phyloP scores from a whole-genome alignment of 1,284 basidiomycete species.

The Thecaphora thlaspeos region DNA sequence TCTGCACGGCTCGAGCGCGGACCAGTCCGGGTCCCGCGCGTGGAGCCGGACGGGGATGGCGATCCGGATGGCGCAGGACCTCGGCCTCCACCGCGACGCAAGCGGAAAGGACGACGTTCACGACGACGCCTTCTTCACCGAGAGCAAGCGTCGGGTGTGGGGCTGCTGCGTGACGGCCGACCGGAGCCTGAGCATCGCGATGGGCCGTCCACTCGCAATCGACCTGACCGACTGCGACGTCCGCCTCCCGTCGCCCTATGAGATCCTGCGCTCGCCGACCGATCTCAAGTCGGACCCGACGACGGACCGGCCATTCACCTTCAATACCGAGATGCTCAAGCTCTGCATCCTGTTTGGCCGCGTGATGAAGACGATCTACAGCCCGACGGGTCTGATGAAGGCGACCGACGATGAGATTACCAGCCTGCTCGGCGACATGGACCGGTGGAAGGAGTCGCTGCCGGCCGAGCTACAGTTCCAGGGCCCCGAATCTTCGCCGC shows the following conservation, averaged over 20 bases:
- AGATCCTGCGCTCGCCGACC: conserved; percentile 40
- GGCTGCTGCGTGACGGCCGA: conserved; percentile 53
- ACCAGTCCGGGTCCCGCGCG: conserved; percentile 57
- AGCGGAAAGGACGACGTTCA: conserved; percentile 45
- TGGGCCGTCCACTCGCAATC: conserved; percentile 50
- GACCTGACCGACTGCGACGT: conserved; percentile 54
- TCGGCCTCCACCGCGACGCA: conserved; percentile 50
- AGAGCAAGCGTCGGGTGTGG: conserved; percentile 51
- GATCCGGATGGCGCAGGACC: conserved; percentile 52
- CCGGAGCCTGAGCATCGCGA: conserved; percentile 40
- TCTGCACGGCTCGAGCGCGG: conserved; percentile 58
- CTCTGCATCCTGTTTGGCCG: conserved; percentile 52
- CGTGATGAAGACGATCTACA: conserved; percentile 55
- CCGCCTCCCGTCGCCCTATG: conserved; percentile 47
- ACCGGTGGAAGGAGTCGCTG: conserved; percentile 44
- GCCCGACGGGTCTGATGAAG: conserved; percentile 53
- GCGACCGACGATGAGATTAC: conserved; percentile 50
- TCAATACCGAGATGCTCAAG: conserved; percentile 55
- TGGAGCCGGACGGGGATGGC: conserved; percentile 53
- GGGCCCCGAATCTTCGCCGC: conserved; percentile 32
- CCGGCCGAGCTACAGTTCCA: conserved; percentile 37
- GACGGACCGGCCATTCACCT: conserved; percentile 44
- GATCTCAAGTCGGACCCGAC: conserved; percentile 36
- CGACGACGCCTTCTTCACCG: conserved; percentile 45
- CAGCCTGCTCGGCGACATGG: conserved; percentile 47